phyloP scores from a whole-genome alignment of 306 rosid species.

The Senna siamea region DNA sequence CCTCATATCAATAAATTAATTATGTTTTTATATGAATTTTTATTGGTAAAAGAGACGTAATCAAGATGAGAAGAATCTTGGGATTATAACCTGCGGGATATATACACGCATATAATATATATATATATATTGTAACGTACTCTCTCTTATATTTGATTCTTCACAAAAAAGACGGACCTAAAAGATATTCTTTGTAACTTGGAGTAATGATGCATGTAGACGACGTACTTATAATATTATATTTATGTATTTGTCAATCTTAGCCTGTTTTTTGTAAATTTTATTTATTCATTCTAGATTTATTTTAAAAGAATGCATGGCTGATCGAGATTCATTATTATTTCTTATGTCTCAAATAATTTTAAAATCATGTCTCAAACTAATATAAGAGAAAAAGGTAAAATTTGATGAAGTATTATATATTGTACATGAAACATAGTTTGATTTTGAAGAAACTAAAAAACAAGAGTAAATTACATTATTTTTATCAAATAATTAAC shows the following conservation, averaged over 20 bases:
- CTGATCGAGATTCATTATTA: too few species aligned
- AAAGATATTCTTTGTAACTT: not conserved
- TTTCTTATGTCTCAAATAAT: not conserved
- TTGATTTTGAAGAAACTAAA: too few species aligned
- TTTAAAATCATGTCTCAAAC: conserved; percentile 21
- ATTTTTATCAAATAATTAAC: too few species aligned
- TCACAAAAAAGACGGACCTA: conserved; percentile 9
- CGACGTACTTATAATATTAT: conserved; percentile 36
- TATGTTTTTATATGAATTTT: conserved; percentile 9
- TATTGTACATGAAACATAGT: too few species aligned
- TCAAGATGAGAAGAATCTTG: conserved; percentile 28
- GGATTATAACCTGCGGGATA: conserved; percentile 47
- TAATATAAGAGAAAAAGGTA: too few species aligned
- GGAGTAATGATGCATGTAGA: conserved; percentile 34
- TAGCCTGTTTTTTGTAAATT: not conserved
- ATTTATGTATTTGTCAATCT: not conserved
- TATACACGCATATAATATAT: not conserved
- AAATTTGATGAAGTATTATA: too few species aligned
- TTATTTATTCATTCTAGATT: not conserved
- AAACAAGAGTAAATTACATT: too few species aligned
- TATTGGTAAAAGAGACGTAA: conserved; percentile 21
- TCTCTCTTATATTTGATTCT: conserved; percentile 4
- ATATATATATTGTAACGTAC: not conserved
- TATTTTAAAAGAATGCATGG: not conserved
- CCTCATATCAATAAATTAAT: not conserved